Percentiles rank a stretch among this genome's conserved stretches.
phyloP scores from a whole-genome alignment of 768 basidiomycete species.

The Lactarius tabidus region DNA sequence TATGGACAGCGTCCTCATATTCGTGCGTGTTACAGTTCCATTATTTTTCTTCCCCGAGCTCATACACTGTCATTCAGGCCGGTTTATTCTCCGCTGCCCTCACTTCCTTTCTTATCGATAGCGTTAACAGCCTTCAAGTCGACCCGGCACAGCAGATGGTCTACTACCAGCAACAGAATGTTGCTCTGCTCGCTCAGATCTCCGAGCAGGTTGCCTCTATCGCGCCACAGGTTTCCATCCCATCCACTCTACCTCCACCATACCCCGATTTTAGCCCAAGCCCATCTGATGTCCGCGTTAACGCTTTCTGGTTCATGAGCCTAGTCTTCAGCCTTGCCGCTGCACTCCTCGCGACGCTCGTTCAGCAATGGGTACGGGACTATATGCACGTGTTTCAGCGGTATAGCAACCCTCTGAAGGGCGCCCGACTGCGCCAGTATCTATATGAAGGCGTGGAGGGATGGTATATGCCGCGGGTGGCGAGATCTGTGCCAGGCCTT shows the following conservation, averaged over 20 bases:
- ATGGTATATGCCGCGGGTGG: conserved; percentile 40
- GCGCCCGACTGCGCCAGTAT: conserved; percentile 42
- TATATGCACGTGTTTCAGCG: conserved; percentile 32
- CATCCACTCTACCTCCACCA: not conserved
- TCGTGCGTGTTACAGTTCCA: not conserved
- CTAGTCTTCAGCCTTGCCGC: conserved; percentile 38
- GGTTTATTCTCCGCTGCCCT: conserved; percentile 14
- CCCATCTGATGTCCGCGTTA: conserved; percentile 36
- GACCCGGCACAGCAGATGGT: not conserved
- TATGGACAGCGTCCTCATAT: conserved; percentile 1
- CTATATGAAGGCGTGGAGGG: conserved; percentile 35
- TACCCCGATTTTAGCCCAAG: conserved; percentile 23
- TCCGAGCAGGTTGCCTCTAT: not conserved
- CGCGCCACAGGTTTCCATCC: not conserved
- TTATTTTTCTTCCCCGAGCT: too few relatives aligned
- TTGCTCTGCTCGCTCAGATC: conserved; percentile 9
- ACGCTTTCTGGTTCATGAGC: conserved; percentile 41
- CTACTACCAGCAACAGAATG: conserved; percentile 2
- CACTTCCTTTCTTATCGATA: conserved; percentile 11
- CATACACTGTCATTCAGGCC: not conserved
- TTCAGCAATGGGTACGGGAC: conserved; percentile 47
- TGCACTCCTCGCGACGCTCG: conserved; percentile 42
- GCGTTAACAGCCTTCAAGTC: conserved; percentile 9
- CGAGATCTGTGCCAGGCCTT: conserved; percentile 44
- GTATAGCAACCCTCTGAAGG: conserved; percentile 31